Evolutionary conservation across 768 basidiomycete species (phyloP).

Genomic region (Russula sp.): DNA sequence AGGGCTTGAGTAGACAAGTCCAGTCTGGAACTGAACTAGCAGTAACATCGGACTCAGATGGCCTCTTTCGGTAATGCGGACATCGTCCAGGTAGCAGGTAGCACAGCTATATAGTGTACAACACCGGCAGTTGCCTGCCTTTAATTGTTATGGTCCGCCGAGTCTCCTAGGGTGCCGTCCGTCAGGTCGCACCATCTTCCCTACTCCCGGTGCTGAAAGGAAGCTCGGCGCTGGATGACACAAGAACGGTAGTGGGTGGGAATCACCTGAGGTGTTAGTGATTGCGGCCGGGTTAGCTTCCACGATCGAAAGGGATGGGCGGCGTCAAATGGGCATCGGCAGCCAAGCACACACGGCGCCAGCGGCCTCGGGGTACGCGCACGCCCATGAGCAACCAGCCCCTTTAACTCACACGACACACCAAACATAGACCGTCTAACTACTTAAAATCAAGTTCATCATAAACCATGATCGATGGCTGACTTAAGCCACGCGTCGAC

Average conservation of each 20-base stretch:
- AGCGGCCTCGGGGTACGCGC: no score
- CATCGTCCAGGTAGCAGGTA: neutral
- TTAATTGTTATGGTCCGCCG: no score
- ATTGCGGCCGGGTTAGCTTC: neutral
- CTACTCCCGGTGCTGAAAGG: no score
- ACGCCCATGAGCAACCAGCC: neutral
- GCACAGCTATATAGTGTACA: neutral
- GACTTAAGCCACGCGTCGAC: neutral
- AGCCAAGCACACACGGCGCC: no score
- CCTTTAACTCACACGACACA: neutral
- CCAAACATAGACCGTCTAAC: neutral
- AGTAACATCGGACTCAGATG: neutral
- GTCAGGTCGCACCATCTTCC: no score
- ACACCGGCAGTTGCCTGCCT: neutral
- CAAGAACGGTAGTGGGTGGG: no score
- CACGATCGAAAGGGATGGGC: neutral
- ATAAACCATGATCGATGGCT: neutral
- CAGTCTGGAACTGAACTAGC: no score
- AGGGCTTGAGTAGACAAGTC: no score
- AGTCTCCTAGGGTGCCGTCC: no score
- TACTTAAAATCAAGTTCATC: neutral
- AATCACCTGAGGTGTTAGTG: neutral
- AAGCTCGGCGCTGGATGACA: neutral
- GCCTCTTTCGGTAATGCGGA: neutral
- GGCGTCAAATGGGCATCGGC: neutral